Base-by-base conservation (phyloP, 768 basidiomycete genomes). In the Saitozyma sp. region DNA sequence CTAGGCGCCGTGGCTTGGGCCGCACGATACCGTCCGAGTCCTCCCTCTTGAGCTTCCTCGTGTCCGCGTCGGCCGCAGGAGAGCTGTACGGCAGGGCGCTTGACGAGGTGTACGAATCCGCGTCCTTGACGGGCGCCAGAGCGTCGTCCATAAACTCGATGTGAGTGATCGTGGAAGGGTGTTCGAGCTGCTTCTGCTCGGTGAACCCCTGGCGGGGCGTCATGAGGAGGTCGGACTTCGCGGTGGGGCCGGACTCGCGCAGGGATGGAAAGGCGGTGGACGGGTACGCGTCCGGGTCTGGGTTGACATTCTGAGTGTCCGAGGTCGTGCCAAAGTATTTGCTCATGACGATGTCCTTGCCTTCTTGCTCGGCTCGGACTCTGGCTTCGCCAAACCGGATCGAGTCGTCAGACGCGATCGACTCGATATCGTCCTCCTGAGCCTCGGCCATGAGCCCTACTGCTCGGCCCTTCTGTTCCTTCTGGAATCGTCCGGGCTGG, bases 81-180 rank as follows among this genome's bases (percentile, higher is more conserved):
- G 69, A 70, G 53, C 63, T 67, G 54, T 60, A 61, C 7, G 66
- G 69, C 2, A 64, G 6, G 0, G 37, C 57, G 20, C 58, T 58
- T n/a, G 69, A 67, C 7, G 63, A 46, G 2, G 45, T 46, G 29
- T 29, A 29, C 29, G 29, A 2, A 29, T 29, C 29, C 29, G 29
- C 29, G 29, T 29, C 29, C 29, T 29, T 29, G 29, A 29, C 29
- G 29, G 29, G 29, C 29, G 29, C 29, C 29, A 29, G 29, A 29
- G 2, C 29, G 2, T 29, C 29, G 29, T 29, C 29, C 29, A 29
- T 29, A 29, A 2, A 29, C 29, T 29, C 29, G 29, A 29, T 29
- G 29, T 48, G 46, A 48, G 46, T 48, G 46, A 48, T 48, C 14
- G 46, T 48, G 17, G 46, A 6, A 48, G 46, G 46, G 14, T 48